Conservation (phyloP, 768 basidiomycete species). For the Candolleomyces aberdarensis region DNA sequence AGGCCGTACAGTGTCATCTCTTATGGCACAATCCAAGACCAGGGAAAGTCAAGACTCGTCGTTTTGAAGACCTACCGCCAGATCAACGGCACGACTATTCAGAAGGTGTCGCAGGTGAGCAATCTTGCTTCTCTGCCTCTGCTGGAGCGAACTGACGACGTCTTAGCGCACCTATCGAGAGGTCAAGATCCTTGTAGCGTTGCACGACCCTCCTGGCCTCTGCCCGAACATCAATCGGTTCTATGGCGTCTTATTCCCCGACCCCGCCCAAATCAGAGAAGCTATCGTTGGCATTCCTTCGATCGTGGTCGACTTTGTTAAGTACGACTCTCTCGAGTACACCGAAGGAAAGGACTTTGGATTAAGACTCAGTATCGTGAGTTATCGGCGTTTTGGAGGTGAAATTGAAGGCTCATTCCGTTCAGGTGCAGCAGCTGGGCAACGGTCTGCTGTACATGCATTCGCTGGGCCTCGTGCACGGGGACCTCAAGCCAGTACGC, state of each 20-base stretch:
- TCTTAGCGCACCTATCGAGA: background rate
- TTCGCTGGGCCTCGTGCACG: background rate
- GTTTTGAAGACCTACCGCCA: background rate
- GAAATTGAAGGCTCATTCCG: background rate
- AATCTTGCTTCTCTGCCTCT: background rate
- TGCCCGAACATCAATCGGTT: background rate
- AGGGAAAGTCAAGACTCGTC: background rate
- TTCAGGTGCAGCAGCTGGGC: background rate
- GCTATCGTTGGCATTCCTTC: background rate
- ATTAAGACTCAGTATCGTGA: background rate
- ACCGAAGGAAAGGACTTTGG: background rate
- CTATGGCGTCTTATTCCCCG: background rate
- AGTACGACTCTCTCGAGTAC: background rate
- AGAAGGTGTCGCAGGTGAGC: background rate
- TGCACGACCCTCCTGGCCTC: background rate
- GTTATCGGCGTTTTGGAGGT: background rate
- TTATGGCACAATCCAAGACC: background rate
- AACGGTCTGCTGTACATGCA: too few species aligned
- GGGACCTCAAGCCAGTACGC: background rate
- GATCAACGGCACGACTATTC: background rate
- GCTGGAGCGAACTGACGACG: background rate
- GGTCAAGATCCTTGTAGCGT: too few species aligned
- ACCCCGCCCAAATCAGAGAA: background rate
- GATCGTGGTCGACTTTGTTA: background rate
- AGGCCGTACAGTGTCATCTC: background rate